These are phyloP conservation scores for Pelargonium australe DNA, from an alignment of 441 rosid genomes.

Conservation along the genomic window DNA sequence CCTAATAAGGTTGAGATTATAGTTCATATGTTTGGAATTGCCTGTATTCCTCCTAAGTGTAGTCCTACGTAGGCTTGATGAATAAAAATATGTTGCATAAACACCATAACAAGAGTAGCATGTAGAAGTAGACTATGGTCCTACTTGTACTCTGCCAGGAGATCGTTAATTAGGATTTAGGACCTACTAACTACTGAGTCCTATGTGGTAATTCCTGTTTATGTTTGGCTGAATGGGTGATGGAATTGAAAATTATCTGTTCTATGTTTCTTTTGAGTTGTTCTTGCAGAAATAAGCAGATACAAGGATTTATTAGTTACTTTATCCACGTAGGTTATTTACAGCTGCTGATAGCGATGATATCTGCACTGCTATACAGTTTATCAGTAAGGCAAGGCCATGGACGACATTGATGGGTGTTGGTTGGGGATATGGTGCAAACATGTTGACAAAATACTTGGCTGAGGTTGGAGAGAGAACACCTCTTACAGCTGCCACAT, in stretches of 20 bases:
- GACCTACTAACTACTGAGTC: neutral
- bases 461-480: constrained; percentile 85
- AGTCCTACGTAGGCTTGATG: too few relatives aligned
- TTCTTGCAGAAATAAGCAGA: constrained; percentile 22
- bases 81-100: too few relatives aligned
- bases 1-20: too few relatives aligned
- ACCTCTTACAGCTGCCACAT: constrained; percentile 82
- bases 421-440: constrained; percentile 93
- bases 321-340: constrained; percentile 76
- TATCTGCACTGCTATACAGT: constrained; percentile 67
- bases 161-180: too few relatives aligned
- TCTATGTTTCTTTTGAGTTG: constrained; percentile 8
- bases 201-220: too few relatives aligned
- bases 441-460: constrained; percentile 82
- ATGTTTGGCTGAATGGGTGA: neutral
- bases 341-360: constrained; percentile 98
- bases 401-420: constrained; percentile 81
- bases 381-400: constrained; percentile 75
- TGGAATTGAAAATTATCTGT: constrained; percentile 14
- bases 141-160: too few relatives aligned
- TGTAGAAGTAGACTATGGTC: too few relatives aligned
- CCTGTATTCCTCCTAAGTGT: too few relatives aligned
- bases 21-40: too few relatives aligned
- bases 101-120: too few relatives aligned
- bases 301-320: constrained; percentile 30